Base-by-base conservation (phyloP, 2,329 filamentous ascomycete genomes). In the Cladosporium sphaerospermum region DNA sequence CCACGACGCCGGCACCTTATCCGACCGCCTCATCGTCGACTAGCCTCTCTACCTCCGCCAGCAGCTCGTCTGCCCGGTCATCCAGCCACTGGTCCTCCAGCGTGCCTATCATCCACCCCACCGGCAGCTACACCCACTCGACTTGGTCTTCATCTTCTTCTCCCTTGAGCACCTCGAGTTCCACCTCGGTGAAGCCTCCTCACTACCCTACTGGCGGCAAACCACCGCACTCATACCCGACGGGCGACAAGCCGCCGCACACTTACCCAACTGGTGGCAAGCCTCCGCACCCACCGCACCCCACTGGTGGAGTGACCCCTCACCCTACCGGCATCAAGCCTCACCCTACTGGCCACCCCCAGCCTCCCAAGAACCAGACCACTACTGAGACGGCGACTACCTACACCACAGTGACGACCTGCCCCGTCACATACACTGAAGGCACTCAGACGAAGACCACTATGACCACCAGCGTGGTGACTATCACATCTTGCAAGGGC, bases 341-440 rank as follows among this genome's bases (percentile, higher is more conserved):
- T 11, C 45, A 47, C 36, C 43, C 50, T 11, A 42, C 43, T 28
- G 51, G 31, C 8, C 40, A 53, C 18, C 51, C 51, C 13, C 19
- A 37, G n/a, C 50, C 42, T 14, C 50, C 50, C 4, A 53, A 45
- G 42, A 43, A 45, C 44, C 37, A 41, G 43, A 48, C 45, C 7
- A 48, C 45, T n/a, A 53, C 43, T 2, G 36, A 53, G 44, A 53
- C 51, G 11, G 51, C 43, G 11, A 53, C 51, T 14, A 53, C 51
- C 10, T 53, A 53, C 51, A 53, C 50, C 18, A 47, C 50, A 1
- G 28, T 53, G 14, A 53, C 51, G 2, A 53, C 51, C 10, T 53
- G 51, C 51, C 51, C 51, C 8, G 44, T 53, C 23, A 53, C 51
- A 11, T 43, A 47, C 37, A 53, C 51, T 10, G 47, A 18, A 19